These are phyloP conservation scores for Ceraceosorus guamensis DNA, from an alignment of 1,284 basidiomycete species.

Conservation along the genomic window DNA sequence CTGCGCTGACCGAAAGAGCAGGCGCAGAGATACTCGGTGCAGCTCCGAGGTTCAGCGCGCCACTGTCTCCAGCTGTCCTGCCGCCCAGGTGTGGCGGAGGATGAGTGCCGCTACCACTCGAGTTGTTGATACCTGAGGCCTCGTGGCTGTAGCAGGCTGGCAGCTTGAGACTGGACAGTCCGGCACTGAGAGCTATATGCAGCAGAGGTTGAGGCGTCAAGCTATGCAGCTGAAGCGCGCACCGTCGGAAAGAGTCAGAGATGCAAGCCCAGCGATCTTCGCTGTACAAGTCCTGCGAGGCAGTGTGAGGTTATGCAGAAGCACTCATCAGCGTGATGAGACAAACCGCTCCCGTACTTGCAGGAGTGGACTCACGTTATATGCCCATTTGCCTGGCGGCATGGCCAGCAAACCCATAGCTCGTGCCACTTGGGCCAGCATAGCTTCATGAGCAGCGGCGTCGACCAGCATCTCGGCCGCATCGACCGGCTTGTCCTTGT, in stretches of 20 bases:
- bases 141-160: conserved; percentile 27
- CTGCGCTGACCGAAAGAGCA: conserved; percentile 5
- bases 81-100: conserved; percentile 11
- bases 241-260: conserved; percentile 21
- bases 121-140: too few species aligned
- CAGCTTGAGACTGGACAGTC: conserved; percentile 33
- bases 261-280: conserved; percentile 20
- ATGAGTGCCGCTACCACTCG: neutral
- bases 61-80: conserved; percentile 7
- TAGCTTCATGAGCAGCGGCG: conserved; percentile 61
- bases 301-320: neutral
- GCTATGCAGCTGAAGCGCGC: conserved; percentile 29
- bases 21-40: neutral
- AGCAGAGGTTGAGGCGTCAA: conserved; percentile 33
- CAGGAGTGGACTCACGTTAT: conserved; percentile 12
- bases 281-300: conserved; percentile 28
- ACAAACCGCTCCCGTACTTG: too few species aligned
- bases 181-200: conserved; percentile 41
- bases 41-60: neutral
- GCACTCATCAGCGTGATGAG: neutral
- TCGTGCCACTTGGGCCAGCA: conserved; percentile 3
- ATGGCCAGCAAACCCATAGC: conserved; percentile 40
- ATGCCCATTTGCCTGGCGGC: conserved; percentile 15
- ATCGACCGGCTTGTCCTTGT: neutral
- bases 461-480: conserved; percentile 53